Conservation (phyloP, 176 grass and related monocot species). For the Juncus effusus region DNA sequence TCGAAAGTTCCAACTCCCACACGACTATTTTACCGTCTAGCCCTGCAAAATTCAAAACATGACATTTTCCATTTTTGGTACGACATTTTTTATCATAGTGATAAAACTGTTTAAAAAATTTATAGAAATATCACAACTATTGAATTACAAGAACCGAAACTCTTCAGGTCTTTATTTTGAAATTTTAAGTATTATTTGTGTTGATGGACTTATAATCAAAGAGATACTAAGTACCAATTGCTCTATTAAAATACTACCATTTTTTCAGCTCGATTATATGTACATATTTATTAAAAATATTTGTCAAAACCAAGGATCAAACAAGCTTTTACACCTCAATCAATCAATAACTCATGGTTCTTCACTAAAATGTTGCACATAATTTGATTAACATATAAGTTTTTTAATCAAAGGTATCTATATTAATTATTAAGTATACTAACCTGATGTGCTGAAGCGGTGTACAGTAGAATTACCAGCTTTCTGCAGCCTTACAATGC, state of each 20-base stretch:
- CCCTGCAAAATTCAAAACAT: constrained; percentile 37
- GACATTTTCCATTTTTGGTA: constrained; percentile 22
- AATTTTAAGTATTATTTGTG: too few species aligned
- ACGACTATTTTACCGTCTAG: constrained; percentile 92
- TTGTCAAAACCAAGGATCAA: too few species aligned
- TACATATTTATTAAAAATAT: too few species aligned
- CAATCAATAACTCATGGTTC: too few species aligned
- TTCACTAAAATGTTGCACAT: too few species aligned
- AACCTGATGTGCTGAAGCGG: constrained; percentile 98
- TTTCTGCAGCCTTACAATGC: constrained; percentile 65
- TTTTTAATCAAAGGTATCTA: too few species aligned
- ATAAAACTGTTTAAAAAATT: constrained; percentile 23
- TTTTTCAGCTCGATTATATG: too few species aligned
- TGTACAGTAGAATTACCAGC: constrained; percentile 31
- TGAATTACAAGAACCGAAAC: not conserved
- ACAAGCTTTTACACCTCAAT: too few species aligned
- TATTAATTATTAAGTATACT: not conserved
- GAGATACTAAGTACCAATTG: too few species aligned
- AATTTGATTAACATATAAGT: too few species aligned
- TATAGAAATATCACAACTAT: constrained; percentile 4
- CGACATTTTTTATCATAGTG: not conserved
- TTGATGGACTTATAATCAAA: too few species aligned
- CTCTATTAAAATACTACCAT: too few species aligned
- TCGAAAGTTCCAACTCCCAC: constrained; percentile 90
- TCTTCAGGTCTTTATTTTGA: not conserved